Conservation (phyloP, 768 basidiomycete genomes). For the Leccinum truebloodii region DNA sequence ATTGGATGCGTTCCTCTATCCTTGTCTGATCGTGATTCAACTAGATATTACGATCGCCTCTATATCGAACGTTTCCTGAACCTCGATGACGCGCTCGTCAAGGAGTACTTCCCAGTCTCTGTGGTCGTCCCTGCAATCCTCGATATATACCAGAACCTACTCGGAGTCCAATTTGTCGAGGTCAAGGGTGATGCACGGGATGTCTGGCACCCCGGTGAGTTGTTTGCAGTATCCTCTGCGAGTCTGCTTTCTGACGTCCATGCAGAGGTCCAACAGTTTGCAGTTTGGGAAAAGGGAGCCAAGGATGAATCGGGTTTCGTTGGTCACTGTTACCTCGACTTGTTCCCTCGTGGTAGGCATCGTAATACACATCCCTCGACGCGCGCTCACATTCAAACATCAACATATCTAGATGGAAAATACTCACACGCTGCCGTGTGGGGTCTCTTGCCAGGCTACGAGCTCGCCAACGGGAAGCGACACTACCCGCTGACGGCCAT, state of each 20-base stretch:
- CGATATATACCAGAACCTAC: conserved; percentile 75
- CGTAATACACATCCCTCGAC: no score
- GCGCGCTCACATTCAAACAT: no score
- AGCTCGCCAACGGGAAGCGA: conserved; percentile 52
- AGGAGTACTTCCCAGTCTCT: conserved; percentile 86
- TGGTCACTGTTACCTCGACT: conserved; percentile 84
- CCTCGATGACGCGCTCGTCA: conserved; percentile 73
- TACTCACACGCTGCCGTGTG: conserved; percentile 86
- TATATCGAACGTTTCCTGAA: conserved; percentile 63
- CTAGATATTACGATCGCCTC: conserved; percentile 26
- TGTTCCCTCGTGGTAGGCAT: conserved; percentile 76
- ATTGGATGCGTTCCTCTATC: not conserved
- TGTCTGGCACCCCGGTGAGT: conserved; percentile 77
- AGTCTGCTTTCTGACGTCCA: not conserved
- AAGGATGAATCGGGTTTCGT: conserved; percentile 69
- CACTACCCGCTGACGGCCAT: conserved; percentile 76
- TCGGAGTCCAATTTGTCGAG: conserved; percentile 65
- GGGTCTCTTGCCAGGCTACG: conserved; percentile 67
- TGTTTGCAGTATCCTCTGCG: not conserved
- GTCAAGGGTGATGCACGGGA: conserved; percentile 54
- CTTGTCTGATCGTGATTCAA: not conserved
- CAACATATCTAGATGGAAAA: conserved; percentile 71
- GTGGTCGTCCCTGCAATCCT: conserved; percentile 79
- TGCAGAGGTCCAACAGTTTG: conserved; percentile 75
- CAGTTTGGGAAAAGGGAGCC: conserved; percentile 80